These are phyloP conservation scores for Termitomyces eurrhizus DNA, from an alignment of 768 basidiomycete genomes.

Conservation along the genomic window DNA sequence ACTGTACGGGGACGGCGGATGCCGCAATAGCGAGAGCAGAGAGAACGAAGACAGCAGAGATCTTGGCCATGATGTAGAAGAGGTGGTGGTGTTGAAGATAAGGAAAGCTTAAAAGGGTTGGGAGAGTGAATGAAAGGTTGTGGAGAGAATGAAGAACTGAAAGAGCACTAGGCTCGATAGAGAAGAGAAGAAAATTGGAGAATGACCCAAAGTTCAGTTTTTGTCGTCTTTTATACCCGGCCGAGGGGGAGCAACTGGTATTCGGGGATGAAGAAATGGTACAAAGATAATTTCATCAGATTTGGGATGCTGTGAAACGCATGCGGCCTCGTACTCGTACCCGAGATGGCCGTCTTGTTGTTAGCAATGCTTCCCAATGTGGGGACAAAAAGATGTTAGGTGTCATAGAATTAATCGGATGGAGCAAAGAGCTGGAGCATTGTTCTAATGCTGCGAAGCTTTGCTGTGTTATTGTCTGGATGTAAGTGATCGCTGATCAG, in stretches of 20 bases:
- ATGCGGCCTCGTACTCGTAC: neutral
- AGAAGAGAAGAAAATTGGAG: neutral
- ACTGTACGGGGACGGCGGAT: conserved; percentile 26
- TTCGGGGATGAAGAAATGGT: neutral
- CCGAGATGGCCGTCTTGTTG: neutral
- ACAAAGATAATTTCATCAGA: neutral
- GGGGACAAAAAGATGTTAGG: neutral
- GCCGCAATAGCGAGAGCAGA: conserved; percentile 23
- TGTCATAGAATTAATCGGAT: neutral
- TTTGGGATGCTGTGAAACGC: neutral
- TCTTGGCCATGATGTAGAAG: conserved; percentile 21
- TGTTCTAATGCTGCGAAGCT: neutral
- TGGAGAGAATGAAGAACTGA: neutral
- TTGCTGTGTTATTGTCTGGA: neutral
- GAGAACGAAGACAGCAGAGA: conserved; percentile 29
- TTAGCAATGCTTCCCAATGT: neutral
- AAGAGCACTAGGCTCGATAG: conserved; percentile 2
- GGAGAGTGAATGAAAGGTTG: neutral
- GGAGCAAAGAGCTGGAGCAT: neutral
- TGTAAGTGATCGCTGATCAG: neutral
- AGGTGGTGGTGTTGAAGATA: neutral
- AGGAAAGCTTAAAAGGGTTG: neutral
- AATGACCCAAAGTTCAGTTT: neutral
- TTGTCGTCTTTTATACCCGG: neutral
- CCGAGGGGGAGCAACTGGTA: neutral